Conservation (phyloP, 495 filamentous ascomycete genomes). For the Penicillium pancosmium region DNA sequence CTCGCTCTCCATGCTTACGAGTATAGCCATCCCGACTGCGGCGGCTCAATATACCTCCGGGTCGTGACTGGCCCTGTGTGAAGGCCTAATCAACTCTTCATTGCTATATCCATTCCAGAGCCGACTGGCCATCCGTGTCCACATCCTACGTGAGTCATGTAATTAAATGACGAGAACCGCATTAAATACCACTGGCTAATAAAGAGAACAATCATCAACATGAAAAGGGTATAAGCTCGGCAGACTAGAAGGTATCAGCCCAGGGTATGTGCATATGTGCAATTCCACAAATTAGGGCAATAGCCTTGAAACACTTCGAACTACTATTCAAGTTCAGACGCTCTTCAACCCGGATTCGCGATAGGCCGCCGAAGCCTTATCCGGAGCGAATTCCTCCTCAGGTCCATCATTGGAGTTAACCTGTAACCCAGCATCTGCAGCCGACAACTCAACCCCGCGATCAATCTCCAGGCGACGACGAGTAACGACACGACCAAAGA, state of each 20-base stretch:
- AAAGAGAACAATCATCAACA: background rate
- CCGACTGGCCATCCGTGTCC: too few species aligned
- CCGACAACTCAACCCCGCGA: conserved; percentile 34
- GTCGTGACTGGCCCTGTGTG: too few species aligned
- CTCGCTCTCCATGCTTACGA: too few species aligned
- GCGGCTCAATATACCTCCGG: too few species aligned
- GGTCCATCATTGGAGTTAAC: background rate
- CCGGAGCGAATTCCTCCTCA: conserved; percentile 3
- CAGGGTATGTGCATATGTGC: background rate
- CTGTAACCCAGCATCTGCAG: conserved; percentile 1
- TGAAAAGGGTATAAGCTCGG: background rate
- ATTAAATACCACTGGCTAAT: background rate
- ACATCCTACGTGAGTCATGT: too few species aligned
- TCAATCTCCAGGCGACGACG: conserved; percentile 63
- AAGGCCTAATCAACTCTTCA: too few species aligned
- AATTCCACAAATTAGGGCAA: background rate
- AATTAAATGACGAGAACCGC: too few species aligned
- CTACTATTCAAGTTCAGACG: background rate
- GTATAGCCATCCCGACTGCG: too few species aligned
- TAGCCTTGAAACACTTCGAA: background rate
- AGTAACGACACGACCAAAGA: conserved; percentile 59
- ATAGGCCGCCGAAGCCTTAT: background rate
- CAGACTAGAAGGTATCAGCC: background rate
- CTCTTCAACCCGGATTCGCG: conserved; percentile 4
- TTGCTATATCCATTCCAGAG: too few species aligned